phyloP scores from a whole-genome alignment of 768 basidiomycete species.

The Asterophora lycoperdoides region DNA sequence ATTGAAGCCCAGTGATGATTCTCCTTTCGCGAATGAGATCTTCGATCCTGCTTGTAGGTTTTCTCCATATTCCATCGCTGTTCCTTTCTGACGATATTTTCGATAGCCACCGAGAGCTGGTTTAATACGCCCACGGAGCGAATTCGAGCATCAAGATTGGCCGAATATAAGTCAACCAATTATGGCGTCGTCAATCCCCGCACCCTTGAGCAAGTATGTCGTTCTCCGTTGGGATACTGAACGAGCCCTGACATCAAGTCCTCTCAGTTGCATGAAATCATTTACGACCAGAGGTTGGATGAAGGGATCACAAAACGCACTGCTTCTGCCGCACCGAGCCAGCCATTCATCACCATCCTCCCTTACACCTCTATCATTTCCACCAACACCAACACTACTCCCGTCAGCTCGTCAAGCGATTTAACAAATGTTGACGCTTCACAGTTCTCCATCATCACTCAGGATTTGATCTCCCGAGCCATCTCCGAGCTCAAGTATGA shows the following conservation, averaged over 20 bases:
- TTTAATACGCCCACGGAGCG: conserved; percentile 34
- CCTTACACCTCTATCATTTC: conserved; percentile 35
- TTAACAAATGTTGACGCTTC: no score
- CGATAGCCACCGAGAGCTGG: conserved; percentile 37
- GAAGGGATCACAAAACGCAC: conserved; percentile 36
- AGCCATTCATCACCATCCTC: conserved; percentile 33
- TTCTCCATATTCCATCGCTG: not conserved
- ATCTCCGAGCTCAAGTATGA: conserved; percentile 36
- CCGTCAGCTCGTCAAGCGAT: no score
- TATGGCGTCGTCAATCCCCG: conserved; percentile 50
- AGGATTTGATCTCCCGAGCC: conserved; percentile 33
- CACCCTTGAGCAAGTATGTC: conserved; percentile 38
- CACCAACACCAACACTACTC: conserved; percentile 15
- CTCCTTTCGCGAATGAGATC: conserved; percentile 51
- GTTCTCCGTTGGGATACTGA: not conserved
- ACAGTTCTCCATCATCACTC: conserved; percentile 24
- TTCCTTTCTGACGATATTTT: not conserved
- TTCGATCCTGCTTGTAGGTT: conserved; percentile 45
- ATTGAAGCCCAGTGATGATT: conserved; percentile 48
- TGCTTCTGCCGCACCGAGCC: conserved; percentile 8
- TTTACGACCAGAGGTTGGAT: conserved; percentile 48
- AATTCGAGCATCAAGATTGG: conserved; percentile 30
- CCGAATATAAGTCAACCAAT: conserved; percentile 47
- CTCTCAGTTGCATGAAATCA: conserved; percentile 43
- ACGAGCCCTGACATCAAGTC: not conserved